Base-by-base conservation (phyloP, 2,329 filamentous ascomycete species). In the Phaeosphaeriaceae sp. region DNA sequence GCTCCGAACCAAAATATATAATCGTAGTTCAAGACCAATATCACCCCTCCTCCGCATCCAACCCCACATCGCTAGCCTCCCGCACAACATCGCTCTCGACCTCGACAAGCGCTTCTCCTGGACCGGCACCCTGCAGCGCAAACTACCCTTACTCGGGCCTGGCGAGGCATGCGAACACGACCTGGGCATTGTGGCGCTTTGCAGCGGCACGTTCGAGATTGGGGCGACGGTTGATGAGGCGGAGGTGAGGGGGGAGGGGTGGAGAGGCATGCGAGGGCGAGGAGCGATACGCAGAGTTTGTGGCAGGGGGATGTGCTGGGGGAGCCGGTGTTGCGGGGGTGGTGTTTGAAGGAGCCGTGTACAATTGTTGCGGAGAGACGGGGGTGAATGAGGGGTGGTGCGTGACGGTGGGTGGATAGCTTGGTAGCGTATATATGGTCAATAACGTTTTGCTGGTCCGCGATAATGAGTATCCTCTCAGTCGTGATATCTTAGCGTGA, bases 181-280 rank as follows among this genome's bases (percentile, higher is more conserved):
- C 1, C 74, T 95, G 3, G 89, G 89, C 4, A 80, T 92, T 35
- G 89, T 89, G 34, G 83, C 87, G 26, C 81, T 96, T 28, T 92
- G 88, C 58, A 82, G 86, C 36, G 92, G 92, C 13, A 85, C 90
- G 57, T 96, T 93, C 69, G 92, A 96, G 72, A 80, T 96, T 17
- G 84, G 84, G 18, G 91, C 87, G 4, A 87, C 84, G 11, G 85
- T 96, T 0, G 92, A 97, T 74, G 92, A 97, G 77, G 84, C 89
- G 3, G 80, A 81, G 52, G 66, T 89, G 6, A 60, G 59, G 5
- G 44, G 48, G 7, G 57, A 55, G 8, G 48, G 56, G 7, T 48
- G 61, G 4, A 64, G 57, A n/a, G n/a, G n/a, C n/a, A n/a, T 6
- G 60, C 42, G 11, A 60, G 60, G 28, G 16, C 32, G 18, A 59